phyloP scores from a whole-genome alignment of 768 basidiomycete species.

The Amanita pseudoporphyria region DNA sequence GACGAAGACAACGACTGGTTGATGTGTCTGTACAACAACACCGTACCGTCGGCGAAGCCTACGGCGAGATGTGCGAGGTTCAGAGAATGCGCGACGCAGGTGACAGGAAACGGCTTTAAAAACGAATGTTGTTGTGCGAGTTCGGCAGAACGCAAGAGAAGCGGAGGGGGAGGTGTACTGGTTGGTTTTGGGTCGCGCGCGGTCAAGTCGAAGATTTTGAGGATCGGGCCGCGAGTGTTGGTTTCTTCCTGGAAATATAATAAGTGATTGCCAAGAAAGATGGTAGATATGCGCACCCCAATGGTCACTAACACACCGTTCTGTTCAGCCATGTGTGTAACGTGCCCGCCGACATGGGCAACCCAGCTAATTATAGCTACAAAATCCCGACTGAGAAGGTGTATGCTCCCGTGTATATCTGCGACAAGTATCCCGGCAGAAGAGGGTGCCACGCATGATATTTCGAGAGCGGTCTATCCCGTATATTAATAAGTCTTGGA shows the following conservation, averaged over 20 bases:
- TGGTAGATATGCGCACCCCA: constrained; percentile 49
- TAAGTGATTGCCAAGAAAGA: constrained; percentile 8
- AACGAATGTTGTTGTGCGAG: background rate
- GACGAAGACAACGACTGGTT: constrained; percentile 81
- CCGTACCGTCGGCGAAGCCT: constrained; percentile 92
- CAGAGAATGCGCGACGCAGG: constrained; percentile 65
- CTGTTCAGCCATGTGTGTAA: constrained; percentile 80
- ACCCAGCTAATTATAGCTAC: constrained; percentile 67
- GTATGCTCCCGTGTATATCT: constrained; percentile 79
- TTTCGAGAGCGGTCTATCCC: constrained; percentile 51
- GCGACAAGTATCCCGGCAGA: constrained; percentile 66
- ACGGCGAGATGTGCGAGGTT: constrained; percentile 80
- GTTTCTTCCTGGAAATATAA: constrained; percentile 59
- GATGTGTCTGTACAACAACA: constrained; percentile 83
- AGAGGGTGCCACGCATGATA: constrained; percentile 58
- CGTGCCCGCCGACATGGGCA: constrained; percentile 69
- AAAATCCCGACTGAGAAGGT: constrained; percentile 67
- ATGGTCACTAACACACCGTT: constrained; percentile 80
- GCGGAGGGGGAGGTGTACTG: constrained; percentile 42
- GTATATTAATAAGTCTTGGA: background rate
- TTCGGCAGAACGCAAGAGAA: constrained; percentile 65
- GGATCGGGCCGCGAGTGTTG: constrained; percentile 47
- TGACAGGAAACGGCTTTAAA: background rate
- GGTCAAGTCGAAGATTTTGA: constrained; percentile 45
- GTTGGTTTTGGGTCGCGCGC: constrained; percentile 44